Conservation (phyloP, 441 rosid species). For the Metrosideros polymorpha region DNA sequence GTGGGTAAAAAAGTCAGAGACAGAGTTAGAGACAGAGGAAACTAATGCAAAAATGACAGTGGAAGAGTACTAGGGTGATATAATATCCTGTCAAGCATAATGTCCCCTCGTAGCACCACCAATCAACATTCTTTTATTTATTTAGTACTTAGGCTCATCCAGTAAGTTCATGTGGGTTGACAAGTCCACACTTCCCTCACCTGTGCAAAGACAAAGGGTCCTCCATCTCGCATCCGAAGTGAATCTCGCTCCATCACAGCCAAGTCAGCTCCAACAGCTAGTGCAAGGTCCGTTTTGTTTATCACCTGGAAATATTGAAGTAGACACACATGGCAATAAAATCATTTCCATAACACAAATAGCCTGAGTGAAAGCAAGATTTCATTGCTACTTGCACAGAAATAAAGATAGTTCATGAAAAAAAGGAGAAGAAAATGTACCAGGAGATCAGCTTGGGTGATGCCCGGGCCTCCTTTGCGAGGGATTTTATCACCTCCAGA, state of each 20-base stretch:
- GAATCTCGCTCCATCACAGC: constrained; percentile 87
- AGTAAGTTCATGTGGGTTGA: neutral
- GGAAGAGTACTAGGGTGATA: neutral
- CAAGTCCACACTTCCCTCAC: constrained; percentile 18
- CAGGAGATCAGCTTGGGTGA: constrained; percentile 96
- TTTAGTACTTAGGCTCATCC: neutral
- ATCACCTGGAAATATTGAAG: constrained; percentile 46
- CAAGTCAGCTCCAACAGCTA: constrained; percentile 83
- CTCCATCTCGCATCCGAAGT: constrained; percentile 93
- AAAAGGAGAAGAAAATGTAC: constrained; percentile 14
- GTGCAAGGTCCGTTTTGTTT: constrained; percentile 93
- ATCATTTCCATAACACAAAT: neutral
- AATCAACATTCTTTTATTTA: neutral
- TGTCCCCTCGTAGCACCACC: neutral
- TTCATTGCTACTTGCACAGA: neutral
- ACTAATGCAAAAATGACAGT: neutral
- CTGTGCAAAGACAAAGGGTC: constrained; percentile 96
- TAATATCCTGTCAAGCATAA: neutral
- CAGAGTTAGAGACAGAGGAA: neutral
- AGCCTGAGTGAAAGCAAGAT: neutral
- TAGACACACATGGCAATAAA: neutral
- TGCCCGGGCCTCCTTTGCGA: constrained; percentile 98
- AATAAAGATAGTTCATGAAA: neutral
- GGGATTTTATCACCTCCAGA: constrained; percentile 96
- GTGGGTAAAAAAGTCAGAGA: neutral